Base-by-base conservation (phyloP, 1,284 basidiomycete genomes). In the Vanrija sp. region DNA sequence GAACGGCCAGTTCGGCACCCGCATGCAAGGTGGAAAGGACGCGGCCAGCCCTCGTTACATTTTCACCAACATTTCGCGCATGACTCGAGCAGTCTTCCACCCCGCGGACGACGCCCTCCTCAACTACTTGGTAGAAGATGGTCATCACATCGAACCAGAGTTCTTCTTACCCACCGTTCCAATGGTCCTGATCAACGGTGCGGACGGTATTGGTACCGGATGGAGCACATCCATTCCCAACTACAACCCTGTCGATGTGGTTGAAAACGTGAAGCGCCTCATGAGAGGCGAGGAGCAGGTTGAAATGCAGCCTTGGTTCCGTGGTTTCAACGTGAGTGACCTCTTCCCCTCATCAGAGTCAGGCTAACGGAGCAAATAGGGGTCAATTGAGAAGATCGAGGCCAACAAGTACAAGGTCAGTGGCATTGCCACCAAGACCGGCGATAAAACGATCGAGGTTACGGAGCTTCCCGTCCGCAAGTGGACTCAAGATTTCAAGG, bases 31-130 rank as follows among this genome's bases (percentile, higher is more conserved):
- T 54, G 93, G 93, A 48, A 96, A 95, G 78, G 92, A 99, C 73
- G 91, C 94, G 63, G 96, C 96, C 52, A 89, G 92, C 50, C 86
- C 94, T 62, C 87, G 96, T 86, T 98, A 99, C 77, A 97, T 98
- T 74, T 91, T 86, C 81, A 98, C 96, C 0, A 83, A 87, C 61
- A 80, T 91, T 39, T 84, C 87, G 19, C 79, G 84, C 4, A 85
- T 97, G 64, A 86, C 93, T 28, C 83, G 92, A 52, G 77, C 82
- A 2, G 70, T 98, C 48, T 96, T 91, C 80, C 86, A 95, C 67
- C 81, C 87, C 0, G 80, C 83, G 43, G 96, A 99, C 68, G 94
- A 97, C 65, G 83, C 86, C 0, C 76, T 98, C 29, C 83, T 98
- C 62, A 88, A 83, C 26, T 86, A 87, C 68, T 83, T 92, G 63